Conservation (phyloP, 2,329 filamentous ascomycete genomes). For the Aureobasidium sp. region DNA sequence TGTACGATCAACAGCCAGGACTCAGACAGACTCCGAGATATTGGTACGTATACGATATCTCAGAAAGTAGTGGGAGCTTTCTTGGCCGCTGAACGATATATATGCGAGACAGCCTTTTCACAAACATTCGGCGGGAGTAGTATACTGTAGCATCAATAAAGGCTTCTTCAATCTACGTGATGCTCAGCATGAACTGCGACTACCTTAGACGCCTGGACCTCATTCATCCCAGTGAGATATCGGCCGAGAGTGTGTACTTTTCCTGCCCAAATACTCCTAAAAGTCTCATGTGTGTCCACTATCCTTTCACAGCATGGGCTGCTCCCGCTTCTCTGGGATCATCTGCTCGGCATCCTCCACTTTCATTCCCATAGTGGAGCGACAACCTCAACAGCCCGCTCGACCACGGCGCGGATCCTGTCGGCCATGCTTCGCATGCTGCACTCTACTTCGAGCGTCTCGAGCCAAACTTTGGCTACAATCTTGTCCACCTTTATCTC, state of each 20-base stretch:
- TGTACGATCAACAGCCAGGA: not conserved
- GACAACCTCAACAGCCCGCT: conserved; percentile 66
- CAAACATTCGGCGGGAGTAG: not conserved
- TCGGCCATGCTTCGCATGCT: conserved; percentile 71
- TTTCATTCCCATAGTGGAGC: conserved; percentile 18
- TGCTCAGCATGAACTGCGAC: not conserved
- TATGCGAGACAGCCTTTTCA: not conserved
- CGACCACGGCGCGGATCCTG: conserved; percentile 80
- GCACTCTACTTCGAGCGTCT: conserved; percentile 86
- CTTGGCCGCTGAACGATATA: not conserved
- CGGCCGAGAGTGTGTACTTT: not conserved
- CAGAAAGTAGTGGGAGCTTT: not conserved
- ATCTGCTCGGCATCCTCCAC: not conserved
- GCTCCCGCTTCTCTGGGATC: not conserved
- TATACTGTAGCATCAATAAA: not conserved
- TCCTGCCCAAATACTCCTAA: not conserved
- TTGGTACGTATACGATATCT: not conserved
- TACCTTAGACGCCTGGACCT: not conserved
- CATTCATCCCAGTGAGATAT: not conserved
- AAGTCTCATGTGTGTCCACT: not conserved
- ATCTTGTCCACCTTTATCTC: conserved; percentile 83
- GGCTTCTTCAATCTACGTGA: not conserved
- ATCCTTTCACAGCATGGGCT: not conserved
- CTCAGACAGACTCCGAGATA: not conserved
- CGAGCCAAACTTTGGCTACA: conserved; percentile 82